Percentiles rank a stretch among this genome's conserved stretches.
phyloP scores from a whole-genome alignment of 2,329 filamentous ascomycete species.

The Penicillium sp. region DNA sequence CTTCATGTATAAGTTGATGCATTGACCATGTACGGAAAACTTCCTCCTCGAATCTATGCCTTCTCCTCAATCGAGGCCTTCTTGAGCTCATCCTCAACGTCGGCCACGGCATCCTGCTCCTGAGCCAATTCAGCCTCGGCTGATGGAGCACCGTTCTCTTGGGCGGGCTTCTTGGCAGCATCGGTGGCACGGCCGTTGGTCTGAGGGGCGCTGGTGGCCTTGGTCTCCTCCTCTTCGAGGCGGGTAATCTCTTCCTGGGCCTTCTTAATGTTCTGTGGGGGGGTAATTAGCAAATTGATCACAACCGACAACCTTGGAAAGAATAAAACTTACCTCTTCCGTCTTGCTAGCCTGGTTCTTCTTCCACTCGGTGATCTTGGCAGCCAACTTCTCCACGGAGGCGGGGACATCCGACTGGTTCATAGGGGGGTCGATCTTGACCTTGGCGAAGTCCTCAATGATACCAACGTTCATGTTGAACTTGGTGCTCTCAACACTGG shows the following conservation, averaged over 20 bases:
- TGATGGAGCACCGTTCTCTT: conserved; percentile 53
- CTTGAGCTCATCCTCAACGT: conserved; percentile 61
- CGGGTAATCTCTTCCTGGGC: conserved; percentile 93
- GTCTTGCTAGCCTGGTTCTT: conserved; percentile 85
- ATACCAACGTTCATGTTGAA: conserved; percentile 89
- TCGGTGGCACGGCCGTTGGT: conserved; percentile 49
- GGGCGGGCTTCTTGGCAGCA: conserved; percentile 55
- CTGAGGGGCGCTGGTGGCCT: conserved; percentile 52
- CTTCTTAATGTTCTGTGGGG: conserved; percentile 85
- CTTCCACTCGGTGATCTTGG: conserved; percentile 90
- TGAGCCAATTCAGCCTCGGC: conserved; percentile 56
- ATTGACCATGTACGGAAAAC: conserved; percentile 17
- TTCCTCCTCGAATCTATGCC: conserved; percentile 24
- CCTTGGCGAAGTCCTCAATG: conserved; percentile 82
- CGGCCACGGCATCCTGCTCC: conserved; percentile 60
- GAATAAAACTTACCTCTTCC: conserved; percentile 68
- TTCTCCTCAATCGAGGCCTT: conserved; percentile 61
- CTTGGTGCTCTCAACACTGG: conserved; percentile 52
- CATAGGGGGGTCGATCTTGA: conserved; percentile 86
- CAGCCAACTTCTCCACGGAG: conserved; percentile 84
- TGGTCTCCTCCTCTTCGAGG: conserved; percentile 69
- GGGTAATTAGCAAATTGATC: conserved; percentile 19
- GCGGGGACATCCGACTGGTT: conserved; percentile 76
- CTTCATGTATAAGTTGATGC: conserved; percentile 15
- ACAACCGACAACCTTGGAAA: background rate